Conservation (phyloP, 495 filamentous ascomycete species). For the Trichoderma asperelloides region DNA sequence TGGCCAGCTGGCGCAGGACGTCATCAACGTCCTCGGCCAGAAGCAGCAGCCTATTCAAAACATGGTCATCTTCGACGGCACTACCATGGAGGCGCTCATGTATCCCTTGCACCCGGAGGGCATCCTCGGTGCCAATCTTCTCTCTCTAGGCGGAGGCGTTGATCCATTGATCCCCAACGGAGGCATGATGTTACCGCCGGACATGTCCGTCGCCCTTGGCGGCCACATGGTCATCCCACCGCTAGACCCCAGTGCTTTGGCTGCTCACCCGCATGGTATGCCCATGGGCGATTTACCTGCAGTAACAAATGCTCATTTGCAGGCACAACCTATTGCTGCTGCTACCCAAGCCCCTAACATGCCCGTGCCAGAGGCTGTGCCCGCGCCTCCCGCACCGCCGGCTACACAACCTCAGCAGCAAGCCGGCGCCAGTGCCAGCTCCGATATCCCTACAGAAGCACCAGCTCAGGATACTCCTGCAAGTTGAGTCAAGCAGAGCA, state of each 20-base stretch:
- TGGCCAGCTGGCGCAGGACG: slow-evolving; percentile 85
- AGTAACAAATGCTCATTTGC: not conserved
- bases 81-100: slow-evolving; percentile 63
- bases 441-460: too few relatives aligned
- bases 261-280: not conserved
- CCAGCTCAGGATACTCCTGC: too few relatives aligned
- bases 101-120: slow-evolving; percentile 71
- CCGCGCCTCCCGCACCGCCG: too few relatives aligned
- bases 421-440: too few relatives aligned
- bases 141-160: slow-evolving; percentile 12
- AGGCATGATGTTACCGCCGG: not conserved
- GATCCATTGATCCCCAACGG: slow-evolving; percentile 6
- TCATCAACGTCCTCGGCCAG: slow-evolving; percentile 87
- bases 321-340: not conserved
- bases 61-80: slow-evolving; percentile 83
- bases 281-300: not conserved
- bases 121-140: slow-evolving; percentile 30
- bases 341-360: not conserved
- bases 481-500: too few relatives aligned
- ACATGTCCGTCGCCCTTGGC: not conserved
- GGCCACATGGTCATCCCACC: slow-evolving; percentile 10
- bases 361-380: not conserved
- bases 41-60: slow-evolving; percentile 94
- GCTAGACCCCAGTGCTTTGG: slow-evolving; percentile 13
- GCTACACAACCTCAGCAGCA: too few relatives aligned